These are phyloP conservation scores for Populus alba DNA, from an alignment of 345 rosid species.

Conservation along the genomic window DNA sequence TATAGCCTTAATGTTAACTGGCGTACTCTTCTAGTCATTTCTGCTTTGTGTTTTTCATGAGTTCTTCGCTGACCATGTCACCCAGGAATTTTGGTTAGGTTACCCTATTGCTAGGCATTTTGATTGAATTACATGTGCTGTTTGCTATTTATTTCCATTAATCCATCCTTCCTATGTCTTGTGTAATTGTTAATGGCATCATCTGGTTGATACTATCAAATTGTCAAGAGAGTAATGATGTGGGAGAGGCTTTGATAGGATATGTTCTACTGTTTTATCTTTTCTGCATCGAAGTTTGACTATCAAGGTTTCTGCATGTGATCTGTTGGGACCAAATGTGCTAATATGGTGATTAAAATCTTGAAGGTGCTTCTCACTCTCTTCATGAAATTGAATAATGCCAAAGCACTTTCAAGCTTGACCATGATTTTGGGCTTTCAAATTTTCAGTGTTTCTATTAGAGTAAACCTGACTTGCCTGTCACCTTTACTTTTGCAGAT, in stretches of 20 bases:
- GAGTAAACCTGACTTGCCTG: constrained; percentile 13
- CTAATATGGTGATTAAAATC: constrained; percentile 16
- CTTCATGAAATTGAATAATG: neutral
- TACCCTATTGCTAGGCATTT: constrained; percentile 6
- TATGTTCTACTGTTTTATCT: constrained; percentile 12
- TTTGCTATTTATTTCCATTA: neutral
- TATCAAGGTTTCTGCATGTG: constrained; percentile 10
- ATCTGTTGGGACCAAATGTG: constrained; percentile 9
- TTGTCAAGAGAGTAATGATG: neutral
- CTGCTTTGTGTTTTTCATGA: neutral
- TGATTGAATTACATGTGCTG: constrained; percentile 5
- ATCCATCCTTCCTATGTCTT: constrained; percentile 1
- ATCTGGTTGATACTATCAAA: neutral
- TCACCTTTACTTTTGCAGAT: constrained; percentile 40
- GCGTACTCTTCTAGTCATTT: neutral
- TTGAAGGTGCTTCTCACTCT: constrained; percentile 1
- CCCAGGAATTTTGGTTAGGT: neutral
- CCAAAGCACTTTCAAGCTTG: neutral
- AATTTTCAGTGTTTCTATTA: neutral
- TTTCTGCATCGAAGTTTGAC: constrained; percentile 9
- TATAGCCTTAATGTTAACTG: neutral
- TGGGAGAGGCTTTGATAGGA: constrained; percentile 1
- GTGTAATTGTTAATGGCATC: neutral
- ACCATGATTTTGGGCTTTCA: neutral
- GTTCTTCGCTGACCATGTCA: constrained; percentile 2